Base-by-base conservation (phyloP, 2,329 filamentous ascomycete species). In the Cordyceps tenuipes region DNA sequence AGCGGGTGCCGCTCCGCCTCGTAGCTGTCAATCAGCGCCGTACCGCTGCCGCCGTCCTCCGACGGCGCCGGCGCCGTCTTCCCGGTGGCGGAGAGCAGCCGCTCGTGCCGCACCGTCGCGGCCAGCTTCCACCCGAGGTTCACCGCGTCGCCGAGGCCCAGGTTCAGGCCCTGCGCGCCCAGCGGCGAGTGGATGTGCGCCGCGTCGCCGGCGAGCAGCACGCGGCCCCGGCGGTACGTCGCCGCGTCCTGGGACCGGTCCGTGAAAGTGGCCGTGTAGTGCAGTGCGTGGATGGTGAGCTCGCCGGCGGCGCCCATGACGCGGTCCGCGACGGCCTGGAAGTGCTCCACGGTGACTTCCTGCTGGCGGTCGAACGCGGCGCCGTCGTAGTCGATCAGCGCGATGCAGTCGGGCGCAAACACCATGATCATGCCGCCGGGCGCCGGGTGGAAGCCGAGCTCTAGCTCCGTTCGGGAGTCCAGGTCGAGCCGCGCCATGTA, bases 111-210 rank as follows among this genome's bases (percentile, higher is more conserved):
- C 15, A 79, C 62, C 0, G 76, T 73, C 0, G 21, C 39, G 17
- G 75, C 72, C 2, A 81, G 68, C 62, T 81, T 81, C 77, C 79
- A 81, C n/a, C 74, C 74, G 5, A 81, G 67, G 44, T 81, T 81
- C 41, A 78, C 73, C 1, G 77, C 74, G 63, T 81, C 79, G 53
- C 75, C 76, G 21, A 81, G 72, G 0, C 79, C 78, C 0, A 77
- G 77, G 61, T 81, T 81, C 72, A 81, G 75, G 2, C 79, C 79
- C 65, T 81, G 78, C 1, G 75, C 79, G 3, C 77, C 79, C 3
- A 76, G 73, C 3, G 76, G 75, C 39, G 71, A 76, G 62, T 80
- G 78, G 3, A 77, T 78, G 61, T 82, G 79, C 15, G 76, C 77
- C 10, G 78, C 77, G 59, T 82, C 79, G 13, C 79, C 79, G 5